These are phyloP conservation scores for Quillaja saponaria DNA, from an alignment of 306 rosid species.

Conservation along the genomic window DNA sequence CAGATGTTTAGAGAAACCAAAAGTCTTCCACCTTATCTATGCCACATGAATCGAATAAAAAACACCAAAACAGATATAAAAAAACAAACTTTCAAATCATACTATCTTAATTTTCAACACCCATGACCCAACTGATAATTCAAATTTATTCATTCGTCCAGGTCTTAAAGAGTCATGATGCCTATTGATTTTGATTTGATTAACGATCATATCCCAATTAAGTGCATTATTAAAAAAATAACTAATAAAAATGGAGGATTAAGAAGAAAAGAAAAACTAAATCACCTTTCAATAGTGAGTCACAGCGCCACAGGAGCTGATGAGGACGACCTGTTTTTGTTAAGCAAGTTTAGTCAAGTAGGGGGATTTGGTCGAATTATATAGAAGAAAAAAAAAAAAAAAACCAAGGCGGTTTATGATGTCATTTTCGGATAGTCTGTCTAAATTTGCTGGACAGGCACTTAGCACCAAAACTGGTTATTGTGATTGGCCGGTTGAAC, in stretches of 20 bases:
- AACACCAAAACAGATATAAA: not conserved
- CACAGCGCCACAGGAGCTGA: not conserved
- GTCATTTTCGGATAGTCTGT: too few species aligned
- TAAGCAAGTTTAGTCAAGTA: not conserved
- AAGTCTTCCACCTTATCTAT: conserved; percentile 12
- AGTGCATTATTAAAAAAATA: conserved; percentile 2
- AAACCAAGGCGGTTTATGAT: too few species aligned
- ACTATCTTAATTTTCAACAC: not conserved
- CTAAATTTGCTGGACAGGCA: too few species aligned
- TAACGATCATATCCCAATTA: not conserved
- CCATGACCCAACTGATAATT: not conserved
- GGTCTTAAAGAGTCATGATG: not conserved
- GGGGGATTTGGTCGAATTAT: too few species aligned
- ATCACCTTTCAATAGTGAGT: conserved; percentile 22
- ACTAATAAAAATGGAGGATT: conserved; percentile 1
- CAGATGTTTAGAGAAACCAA: not conserved
- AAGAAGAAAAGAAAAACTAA: conserved; percentile 5
- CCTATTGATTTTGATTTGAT: not conserved
- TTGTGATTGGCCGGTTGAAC: not conserved
- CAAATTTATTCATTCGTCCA: not conserved
- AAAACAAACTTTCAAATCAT: not conserved
- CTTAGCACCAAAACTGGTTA: too few species aligned
- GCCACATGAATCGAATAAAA: conserved; percentile 13
- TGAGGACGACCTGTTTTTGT: not conserved
- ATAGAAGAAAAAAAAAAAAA: too few species aligned